phyloP scores from a whole-genome alignment of 495 filamentous ascomycete species.

The Podospora pseudoanserina region DNA sequence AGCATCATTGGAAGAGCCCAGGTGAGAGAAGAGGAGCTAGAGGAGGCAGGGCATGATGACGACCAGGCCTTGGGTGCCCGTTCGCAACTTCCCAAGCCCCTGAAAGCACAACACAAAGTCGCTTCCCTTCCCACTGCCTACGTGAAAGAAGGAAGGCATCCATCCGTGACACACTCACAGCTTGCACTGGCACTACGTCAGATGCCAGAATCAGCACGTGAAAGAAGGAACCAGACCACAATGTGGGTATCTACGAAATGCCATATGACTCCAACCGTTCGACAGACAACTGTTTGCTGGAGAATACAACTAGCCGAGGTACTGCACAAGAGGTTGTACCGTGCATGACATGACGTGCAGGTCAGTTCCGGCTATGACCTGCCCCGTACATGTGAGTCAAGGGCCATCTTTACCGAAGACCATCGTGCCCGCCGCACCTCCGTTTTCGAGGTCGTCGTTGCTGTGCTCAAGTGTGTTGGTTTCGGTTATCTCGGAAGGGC shows the following conservation, averaged over 20 bases:
- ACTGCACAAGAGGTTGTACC: not conserved
- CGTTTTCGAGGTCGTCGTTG: not conserved
- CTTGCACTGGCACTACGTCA: not conserved
- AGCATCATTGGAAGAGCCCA: not conserved
- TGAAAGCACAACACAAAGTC: too few species aligned
- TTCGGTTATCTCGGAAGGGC: not conserved
- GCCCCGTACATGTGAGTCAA: not conserved
- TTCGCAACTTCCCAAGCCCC: too few species aligned
- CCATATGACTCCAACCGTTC: not conserved
- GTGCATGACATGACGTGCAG: not conserved
- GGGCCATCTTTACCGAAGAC: not conserved
- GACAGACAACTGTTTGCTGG: not conserved
- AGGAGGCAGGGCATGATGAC: not conserved
- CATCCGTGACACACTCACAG: too few species aligned
- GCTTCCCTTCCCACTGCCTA: not conserved
- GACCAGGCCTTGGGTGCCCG: too few species aligned
- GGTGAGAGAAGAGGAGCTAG: not conserved
- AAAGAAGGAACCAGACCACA: not conserved
- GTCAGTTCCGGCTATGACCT: not conserved
- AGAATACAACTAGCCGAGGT: not conserved
- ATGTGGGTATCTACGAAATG: not conserved
- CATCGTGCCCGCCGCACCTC: not conserved
- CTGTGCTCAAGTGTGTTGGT: not conserved
- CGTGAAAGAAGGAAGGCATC: too few species aligned
- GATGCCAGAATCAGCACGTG: not conserved